Evolutionary conservation across 805 yeast species (phyloP), one percentile per base, ranked within the genome.

Genomic region (Diddensiella santjacobensis): DNA sequence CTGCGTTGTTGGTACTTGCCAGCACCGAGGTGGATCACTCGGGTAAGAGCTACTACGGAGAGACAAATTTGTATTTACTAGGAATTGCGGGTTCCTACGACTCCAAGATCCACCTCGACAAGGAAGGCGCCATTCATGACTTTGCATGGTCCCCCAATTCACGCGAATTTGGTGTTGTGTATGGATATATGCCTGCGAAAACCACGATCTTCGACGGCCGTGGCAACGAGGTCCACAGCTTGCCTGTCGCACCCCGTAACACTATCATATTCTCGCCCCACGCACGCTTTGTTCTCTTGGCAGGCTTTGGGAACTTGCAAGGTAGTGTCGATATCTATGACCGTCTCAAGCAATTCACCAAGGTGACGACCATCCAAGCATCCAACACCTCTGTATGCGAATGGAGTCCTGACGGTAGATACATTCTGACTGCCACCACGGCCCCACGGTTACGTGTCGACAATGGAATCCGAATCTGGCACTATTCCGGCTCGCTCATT

Each of bases 351-450:
- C 84, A 86, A 67, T 91, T 89, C 66, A 70, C 75, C 48, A 86
- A 87, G 66, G 79, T 93, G 45, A 74, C 89, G 18, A 76, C 87
- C 17, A 84, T 93, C 61, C 87, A 87, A 62, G 99, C 98, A 11
- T 71, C 96, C 40, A 95, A 93, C 71, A 89, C 98, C 13, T 84
- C 95, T n/a, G 95, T 84, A 40, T 91, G 96, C 66, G 87, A 87
- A 66, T 93, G 99, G 99, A 83, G 95, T 2, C 99, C 99, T 6
- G 95, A 93, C 69, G 98, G 99, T 33, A 81, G 93, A 61, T 89
- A 77, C 63, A 81, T 93, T 49, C 71, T 93, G 66, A 91, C 98
- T 13, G 98, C 99, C 17, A 95, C 98, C 3, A 93, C 98, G 0
- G 81, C 96, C 18, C 99, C 99, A 55, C 79, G 99, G 60, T 78